Evolutionary conservation across 176 grass and related monocot species (phyloP), one percentile per base, ranked within the genome.

Genomic region (Bothriochloa decipiens): DNA sequence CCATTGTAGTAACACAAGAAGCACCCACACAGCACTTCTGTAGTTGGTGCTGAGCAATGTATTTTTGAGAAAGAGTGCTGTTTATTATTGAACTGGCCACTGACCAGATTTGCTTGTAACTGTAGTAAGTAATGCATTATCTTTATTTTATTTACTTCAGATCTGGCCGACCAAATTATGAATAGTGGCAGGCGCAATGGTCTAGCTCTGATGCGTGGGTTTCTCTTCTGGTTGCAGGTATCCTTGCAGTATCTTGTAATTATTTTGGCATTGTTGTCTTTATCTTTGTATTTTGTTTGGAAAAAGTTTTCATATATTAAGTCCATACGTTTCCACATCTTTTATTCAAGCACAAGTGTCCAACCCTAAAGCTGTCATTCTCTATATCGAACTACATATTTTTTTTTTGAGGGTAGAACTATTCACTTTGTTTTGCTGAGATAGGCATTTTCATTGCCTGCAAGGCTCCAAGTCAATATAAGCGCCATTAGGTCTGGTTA

Each of bases 201-300:
- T n/a, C 78, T 93, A 82, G 83, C 81, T 90, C 82, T 97, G 65
- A 88, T 97, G 89, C 89, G 91, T 79, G 89, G 91, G 40, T 81
- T 97, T 83, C 88, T 85, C 72, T 97, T 97, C 78, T 94, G 91
- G 91, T 83, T 97, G 86, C n/a, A 92, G 91, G 91, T 97, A 88
- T 36, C 12, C 28, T 64, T 23, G 11, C 77, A 43, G 17, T 52
- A 50, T 73, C 62, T 86, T 15, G 33, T 82, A 71, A 62, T 63
- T 78, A 50, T 72, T 10, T 15, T 73, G 5, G 73, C 29, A n/a
- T 8, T 66, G 49, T 35, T 78, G 4, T 23, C 17, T 36, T 47
- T 10, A 22, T 80, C 29, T n/a, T 33, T 67, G 61, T 28, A 28
- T 33, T 52, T 52, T 57, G 5, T n/a, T 53, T 52, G 45, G 4